Conservation (phyloP, 192 early-diverging fungal genomes). For the Allomyces macrogynus region DNA sequence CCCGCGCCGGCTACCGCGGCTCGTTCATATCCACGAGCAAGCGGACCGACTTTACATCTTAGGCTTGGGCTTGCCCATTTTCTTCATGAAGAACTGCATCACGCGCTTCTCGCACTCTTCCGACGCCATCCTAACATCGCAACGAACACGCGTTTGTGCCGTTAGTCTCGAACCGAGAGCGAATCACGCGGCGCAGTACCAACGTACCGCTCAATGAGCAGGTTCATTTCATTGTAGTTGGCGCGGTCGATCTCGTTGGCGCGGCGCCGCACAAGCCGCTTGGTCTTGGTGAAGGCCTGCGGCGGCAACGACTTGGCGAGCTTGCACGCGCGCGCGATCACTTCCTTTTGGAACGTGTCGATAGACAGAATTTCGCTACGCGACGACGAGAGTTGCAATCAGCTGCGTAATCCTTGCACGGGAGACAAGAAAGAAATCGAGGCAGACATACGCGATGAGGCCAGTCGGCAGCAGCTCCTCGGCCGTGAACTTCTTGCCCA, state of each 20-base stretch:
- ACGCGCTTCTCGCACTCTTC: slow-evolving; percentile 28
- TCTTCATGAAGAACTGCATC: slow-evolving; percentile 19
- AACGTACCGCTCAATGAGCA: slow-evolving; percentile 20
- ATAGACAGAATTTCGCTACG: slow-evolving; percentile 25
- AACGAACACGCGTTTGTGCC: neutral
- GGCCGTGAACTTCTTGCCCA: neutral
- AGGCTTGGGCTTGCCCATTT: slow-evolving; percentile 6
- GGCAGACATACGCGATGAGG: neutral
- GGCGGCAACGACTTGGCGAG: slow-evolving; percentile 26
- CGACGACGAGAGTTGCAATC: slow-evolving; percentile 23
- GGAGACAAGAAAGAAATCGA: slow-evolving; percentile 25
- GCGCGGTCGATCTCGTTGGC: slow-evolving; percentile 22
- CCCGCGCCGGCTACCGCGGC: no score
- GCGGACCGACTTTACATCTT: slow-evolving; percentile 6
- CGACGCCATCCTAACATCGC: slow-evolving; percentile 16
- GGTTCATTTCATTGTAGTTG: slow-evolving; percentile 31
- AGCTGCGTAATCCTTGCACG: slow-evolving; percentile 33
- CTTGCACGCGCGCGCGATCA: slow-evolving; percentile 23
- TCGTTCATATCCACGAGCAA: no score
- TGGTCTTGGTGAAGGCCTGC: slow-evolving; percentile 32
- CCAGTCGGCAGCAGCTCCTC: neutral
- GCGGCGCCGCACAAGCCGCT: slow-evolving; percentile 24
- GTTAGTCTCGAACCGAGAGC: neutral
- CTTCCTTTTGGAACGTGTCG: slow-evolving; percentile 24
- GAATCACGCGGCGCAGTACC: neutral